These are phyloP conservation scores for Fusarium liriodendri DNA, from an alignment of 2,329 filamentous ascomycete species.

Conservation along the genomic window DNA sequence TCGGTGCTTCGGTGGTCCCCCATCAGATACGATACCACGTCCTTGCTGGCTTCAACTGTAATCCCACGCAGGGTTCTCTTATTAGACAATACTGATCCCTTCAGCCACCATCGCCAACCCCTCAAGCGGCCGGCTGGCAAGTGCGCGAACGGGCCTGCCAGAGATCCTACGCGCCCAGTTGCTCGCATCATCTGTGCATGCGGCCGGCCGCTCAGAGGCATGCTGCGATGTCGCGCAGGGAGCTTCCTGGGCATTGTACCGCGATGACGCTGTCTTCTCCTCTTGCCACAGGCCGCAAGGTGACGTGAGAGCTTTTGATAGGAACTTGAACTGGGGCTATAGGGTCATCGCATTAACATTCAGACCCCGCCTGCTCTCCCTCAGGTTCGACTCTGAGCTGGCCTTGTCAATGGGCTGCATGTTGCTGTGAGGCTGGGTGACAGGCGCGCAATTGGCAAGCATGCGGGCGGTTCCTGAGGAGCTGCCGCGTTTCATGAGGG, in stretches of 20 bases:
- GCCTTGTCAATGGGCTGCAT: slow-evolving; percentile 15
- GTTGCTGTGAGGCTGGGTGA: slow-evolving; percentile 18
- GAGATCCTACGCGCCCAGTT: slow-evolving; percentile 28
- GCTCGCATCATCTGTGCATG: slow-evolving; percentile 39
- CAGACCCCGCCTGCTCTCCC: slow-evolving; percentile 27
- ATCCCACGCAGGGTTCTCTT: slow-evolving; percentile 17
- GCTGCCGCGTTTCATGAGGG: slow-evolving; percentile 34
- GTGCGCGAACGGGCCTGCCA: slow-evolving; percentile 33
- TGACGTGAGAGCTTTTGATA: slow-evolving; percentile 27
- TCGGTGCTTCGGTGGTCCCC: not conserved
- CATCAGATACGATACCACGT: not conserved
- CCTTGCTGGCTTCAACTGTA: not conserved
- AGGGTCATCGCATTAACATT: slow-evolving; percentile 25
- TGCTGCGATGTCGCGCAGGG: slow-evolving; percentile 37
- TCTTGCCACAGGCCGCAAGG: slow-evolving; percentile 24
- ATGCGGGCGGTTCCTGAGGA: slow-evolving; percentile 20
- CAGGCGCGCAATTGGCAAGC: not conserved
- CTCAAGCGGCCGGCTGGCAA: slow-evolving; percentile 15
- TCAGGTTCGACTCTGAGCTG: not conserved
- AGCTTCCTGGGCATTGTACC: slow-evolving; percentile 30
- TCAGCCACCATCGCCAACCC: slow-evolving; percentile 28
- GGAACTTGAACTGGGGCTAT: slow-evolving; percentile 15
- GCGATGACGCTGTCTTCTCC: slow-evolving; percentile 24
- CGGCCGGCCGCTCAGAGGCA: slow-evolving; percentile 29
- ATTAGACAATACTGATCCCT: slow-evolving; percentile 23